phyloP scores from a whole-genome alignment of 805 yeast species.

The Brettanomyces nanus region DNA sequence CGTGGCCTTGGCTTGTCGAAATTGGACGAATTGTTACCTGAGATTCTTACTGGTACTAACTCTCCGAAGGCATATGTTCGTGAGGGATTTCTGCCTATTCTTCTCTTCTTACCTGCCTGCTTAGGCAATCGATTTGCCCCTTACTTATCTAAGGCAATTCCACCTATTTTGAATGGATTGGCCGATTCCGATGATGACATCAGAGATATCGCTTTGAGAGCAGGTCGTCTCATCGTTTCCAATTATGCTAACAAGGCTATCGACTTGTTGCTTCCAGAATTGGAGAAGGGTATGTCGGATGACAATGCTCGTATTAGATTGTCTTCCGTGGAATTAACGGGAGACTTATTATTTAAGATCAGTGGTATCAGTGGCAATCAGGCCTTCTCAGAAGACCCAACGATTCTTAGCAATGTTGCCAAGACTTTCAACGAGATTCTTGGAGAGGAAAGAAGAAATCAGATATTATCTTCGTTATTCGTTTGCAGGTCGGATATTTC shows the following conservation, averaged over 20 bases:
- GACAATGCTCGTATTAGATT: conserved; percentile 78
- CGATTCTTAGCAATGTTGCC: conserved; percentile 42
- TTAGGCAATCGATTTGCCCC: conserved; percentile 91
- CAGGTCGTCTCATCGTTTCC: conserved; percentile 86
- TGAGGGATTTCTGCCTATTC: conserved; percentile 86
- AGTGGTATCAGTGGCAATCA: conserved; percentile 80
- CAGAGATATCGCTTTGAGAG: conserved; percentile 81
- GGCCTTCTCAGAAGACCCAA: conserved; percentile 53
- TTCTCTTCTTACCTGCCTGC: conserved; percentile 87
- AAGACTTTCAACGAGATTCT: conserved; percentile 65
- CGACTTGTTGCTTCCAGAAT: conserved; percentile 86
- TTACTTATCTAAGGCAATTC: conserved; percentile 74
- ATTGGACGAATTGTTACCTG: conserved; percentile 83
- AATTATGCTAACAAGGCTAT: conserved; percentile 90
- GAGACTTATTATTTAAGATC: conserved; percentile 89
- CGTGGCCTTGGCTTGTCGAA: conserved; percentile 85
- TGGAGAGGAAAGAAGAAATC: conserved; percentile 84
- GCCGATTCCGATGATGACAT: conserved; percentile 86
- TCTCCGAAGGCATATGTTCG: conserved; percentile 64
- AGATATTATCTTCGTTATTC: conserved; percentile 76
- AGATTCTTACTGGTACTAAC: conserved; percentile 62
- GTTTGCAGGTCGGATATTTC: conserved; percentile 90
- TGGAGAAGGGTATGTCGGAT: conserved; percentile 84
- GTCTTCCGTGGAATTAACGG: conserved; percentile 90
- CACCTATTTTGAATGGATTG: conserved; percentile 85